phyloP scores from a whole-genome alignment of 2,329 filamentous ascomycete species.

The Verticillium nubilum region DNA sequence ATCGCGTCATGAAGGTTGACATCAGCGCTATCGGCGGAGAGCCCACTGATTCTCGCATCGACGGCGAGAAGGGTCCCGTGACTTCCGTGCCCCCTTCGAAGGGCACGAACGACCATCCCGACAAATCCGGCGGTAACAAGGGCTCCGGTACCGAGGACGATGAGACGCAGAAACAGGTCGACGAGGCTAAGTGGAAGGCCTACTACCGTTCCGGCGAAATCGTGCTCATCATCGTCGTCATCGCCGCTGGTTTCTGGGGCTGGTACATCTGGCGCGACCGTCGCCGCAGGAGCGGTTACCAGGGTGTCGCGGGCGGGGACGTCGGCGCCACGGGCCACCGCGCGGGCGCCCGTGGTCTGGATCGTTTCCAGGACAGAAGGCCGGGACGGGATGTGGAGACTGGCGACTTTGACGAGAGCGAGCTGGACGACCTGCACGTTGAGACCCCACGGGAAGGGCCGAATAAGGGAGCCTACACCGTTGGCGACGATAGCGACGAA shows the following conservation, averaged over 20 bases:
- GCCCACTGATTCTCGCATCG: conserved; percentile 73
- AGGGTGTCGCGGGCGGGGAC: conserved; percentile 37
- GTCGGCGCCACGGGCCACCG: conserved; percentile 25
- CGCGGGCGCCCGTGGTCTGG: conserved; percentile 26
- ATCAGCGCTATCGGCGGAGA: conserved; percentile 80
- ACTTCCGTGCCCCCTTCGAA: conserved; percentile 41
- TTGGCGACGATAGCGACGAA: conserved; percentile 53
- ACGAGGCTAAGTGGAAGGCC: conserved; percentile 81
- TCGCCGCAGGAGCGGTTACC: conserved; percentile 49
- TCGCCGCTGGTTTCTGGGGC: conserved; percentile 70
- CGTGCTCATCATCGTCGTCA: conserved; percentile 73
- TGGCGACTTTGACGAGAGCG: conserved; percentile 60
- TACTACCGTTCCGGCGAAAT: conserved; percentile 85
- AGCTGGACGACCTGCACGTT: conserved; percentile 56
- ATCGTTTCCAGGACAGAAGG: conserved; percentile 41
- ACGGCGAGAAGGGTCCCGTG: conserved; percentile 54
- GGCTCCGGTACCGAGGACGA: conserved; percentile 58
- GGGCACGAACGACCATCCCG: conserved; percentile 52
- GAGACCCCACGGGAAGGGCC: conserved; percentile 37
- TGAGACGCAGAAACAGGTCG: conserved; percentile 65
- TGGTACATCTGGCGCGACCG: conserved; percentile 63
- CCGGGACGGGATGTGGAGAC: conserved; percentile 52
- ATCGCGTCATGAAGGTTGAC: conserved; percentile 91
- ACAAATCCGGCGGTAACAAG: conserved; percentile 56
- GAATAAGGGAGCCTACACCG: conserved; percentile 45